Conservation (phyloP, 371 early-diverging fungal genomes). For the Mortierella polycephala region DNA sequence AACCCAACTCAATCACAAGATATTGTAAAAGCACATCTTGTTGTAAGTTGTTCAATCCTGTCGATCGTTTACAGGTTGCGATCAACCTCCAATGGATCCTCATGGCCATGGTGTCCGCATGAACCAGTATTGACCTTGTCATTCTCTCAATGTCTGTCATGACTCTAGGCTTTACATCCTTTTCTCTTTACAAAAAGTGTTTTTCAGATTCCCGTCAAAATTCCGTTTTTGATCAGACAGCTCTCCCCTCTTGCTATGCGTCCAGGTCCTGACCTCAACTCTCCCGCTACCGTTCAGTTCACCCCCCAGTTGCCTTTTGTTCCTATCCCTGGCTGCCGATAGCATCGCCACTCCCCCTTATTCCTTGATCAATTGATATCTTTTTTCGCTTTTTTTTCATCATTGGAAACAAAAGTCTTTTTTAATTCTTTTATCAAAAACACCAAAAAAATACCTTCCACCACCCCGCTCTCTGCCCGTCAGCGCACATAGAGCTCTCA, state of each 20-base stretch:
- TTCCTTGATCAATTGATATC: constrained; percentile 9
- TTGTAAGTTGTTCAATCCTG: constrained; percentile 20
- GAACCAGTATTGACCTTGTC: background rate
- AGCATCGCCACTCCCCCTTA: constrained; percentile 39
- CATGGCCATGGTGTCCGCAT: background rate
- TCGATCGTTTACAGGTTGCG: background rate
- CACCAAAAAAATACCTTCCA: constrained; percentile 3
- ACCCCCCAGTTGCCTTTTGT: constrained; percentile 53
- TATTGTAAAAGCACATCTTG: constrained; percentile 26
- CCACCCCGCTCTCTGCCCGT: constrained; percentile 3
- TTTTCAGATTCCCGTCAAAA: constrained; percentile 21
- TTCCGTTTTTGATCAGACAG: constrained; percentile 43
- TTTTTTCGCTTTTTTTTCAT: constrained; percentile 17
- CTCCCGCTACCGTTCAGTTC: constrained; percentile 49
- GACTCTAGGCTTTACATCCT: constrained; percentile 1
- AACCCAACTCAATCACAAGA: constrained; percentile 12
- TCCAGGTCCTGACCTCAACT: constrained; percentile 54
- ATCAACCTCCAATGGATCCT: background rate
- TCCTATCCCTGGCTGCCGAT: constrained; percentile 57
- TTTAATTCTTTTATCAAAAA: constrained; percentile 1
- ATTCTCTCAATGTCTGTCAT: background rate
- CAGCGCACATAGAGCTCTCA: constrained; percentile 5
- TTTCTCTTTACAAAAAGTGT: constrained; percentile 8
- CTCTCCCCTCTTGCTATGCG: constrained; percentile 52
- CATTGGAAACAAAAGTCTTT: constrained; percentile 1